Evolutionary conservation across 768 basidiomycete genomes (phyloP).

Genomic region (Trametes coccinea): DNA sequence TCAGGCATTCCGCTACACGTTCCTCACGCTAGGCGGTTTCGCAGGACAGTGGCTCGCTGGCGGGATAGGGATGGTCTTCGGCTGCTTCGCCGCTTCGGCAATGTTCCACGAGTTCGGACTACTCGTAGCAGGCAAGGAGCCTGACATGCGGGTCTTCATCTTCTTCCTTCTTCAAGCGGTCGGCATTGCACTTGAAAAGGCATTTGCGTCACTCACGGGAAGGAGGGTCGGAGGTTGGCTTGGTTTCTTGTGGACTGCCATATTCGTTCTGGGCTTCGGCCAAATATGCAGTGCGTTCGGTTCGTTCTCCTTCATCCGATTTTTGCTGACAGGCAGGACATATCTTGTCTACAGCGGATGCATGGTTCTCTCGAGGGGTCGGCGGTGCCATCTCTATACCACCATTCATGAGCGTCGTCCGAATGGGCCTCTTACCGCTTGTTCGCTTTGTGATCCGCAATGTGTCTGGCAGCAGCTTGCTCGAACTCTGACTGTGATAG

Average conservation of each 20-base stretch:
- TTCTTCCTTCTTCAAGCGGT: conserved; percentile 75
- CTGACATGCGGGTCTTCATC: conserved; percentile 51
- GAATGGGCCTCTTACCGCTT: conserved; percentile 19
- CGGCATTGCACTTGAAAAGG: conserved; percentile 59
- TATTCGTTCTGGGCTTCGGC: conserved; percentile 57
- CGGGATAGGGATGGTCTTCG: conserved; percentile 62
- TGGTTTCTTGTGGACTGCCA: conserved; percentile 72
- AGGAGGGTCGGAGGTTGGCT: conserved; percentile 55
- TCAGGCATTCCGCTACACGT: conserved; percentile 69
- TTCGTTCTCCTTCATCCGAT: background rate
- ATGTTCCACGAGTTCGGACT: conserved; percentile 72
- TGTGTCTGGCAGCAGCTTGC: too few relatives aligned
- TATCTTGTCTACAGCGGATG: conserved; percentile 47
- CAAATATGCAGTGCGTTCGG: conserved; percentile 42
- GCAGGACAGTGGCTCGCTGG: conserved; percentile 56
- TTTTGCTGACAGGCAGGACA: background rate
- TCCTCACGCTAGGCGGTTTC: conserved; percentile 71
- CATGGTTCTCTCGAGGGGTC: conserved; percentile 73
- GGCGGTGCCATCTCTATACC: conserved; percentile 72
- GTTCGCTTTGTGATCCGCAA: background rate
- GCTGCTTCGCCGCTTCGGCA: conserved; percentile 75
- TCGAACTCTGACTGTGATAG: too few relatives aligned
- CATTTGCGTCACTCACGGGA: conserved; percentile 61
- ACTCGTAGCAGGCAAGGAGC: conserved; percentile 61
- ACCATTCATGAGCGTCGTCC: conserved; percentile 26